These are phyloP conservation scores for Blastomyces gilchristii DNA, from an alignment of 2,329 filamentous ascomycete species.

Conservation along the genomic window DNA sequence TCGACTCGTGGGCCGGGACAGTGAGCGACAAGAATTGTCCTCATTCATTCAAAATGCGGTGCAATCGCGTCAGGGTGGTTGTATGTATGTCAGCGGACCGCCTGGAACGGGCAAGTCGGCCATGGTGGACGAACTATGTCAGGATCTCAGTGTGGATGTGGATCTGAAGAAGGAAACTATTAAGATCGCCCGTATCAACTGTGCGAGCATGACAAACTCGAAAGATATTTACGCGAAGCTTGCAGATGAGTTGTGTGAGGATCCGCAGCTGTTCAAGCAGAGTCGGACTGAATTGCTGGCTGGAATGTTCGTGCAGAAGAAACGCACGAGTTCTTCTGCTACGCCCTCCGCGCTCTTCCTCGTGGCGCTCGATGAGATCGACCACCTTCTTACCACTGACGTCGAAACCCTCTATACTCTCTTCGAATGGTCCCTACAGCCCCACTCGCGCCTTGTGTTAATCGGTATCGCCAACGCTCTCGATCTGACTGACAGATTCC, in stretches of 20 bases:
- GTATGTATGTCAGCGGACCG: constrained; percentile 88
- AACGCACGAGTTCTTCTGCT: constrained; percentile 31
- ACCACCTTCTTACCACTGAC: constrained; percentile 82
- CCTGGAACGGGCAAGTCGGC: constrained; percentile 96
- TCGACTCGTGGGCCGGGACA: constrained; percentile 66
- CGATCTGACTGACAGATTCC: constrained; percentile 87
- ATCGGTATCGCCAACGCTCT: constrained; percentile 94
- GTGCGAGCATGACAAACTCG: constrained; percentile 88
- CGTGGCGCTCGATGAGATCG: constrained; percentile 90
- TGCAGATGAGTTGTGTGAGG: constrained; percentile 56
- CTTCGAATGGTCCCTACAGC: constrained; percentile 92
- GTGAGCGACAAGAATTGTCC: constrained; percentile 54
- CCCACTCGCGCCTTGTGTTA: constrained; percentile 66
- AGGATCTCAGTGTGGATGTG: constrained; percentile 42
- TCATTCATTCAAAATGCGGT: constrained; percentile 58
- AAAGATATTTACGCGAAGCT: constrained; percentile 76
- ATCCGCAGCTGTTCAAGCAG: constrained; percentile 52
- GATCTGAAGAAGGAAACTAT: constrained; percentile 35
- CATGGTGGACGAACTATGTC: constrained; percentile 70
- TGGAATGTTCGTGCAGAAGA: constrained; percentile 58
- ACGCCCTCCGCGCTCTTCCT: constrained; percentile 51
- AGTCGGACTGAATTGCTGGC: constrained; percentile 60
- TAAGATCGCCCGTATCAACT: constrained; percentile 76
- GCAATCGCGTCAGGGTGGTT: constrained; percentile 56
- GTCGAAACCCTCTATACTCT: constrained; percentile 80